Percentiles rank a stretch among this genome's conserved stretches.
These are phyloP conservation scores for Juglanconis juglandina DNA, from an alignment of 2,329 filamentous ascomycete species.

Conservation along the genomic window DNA sequence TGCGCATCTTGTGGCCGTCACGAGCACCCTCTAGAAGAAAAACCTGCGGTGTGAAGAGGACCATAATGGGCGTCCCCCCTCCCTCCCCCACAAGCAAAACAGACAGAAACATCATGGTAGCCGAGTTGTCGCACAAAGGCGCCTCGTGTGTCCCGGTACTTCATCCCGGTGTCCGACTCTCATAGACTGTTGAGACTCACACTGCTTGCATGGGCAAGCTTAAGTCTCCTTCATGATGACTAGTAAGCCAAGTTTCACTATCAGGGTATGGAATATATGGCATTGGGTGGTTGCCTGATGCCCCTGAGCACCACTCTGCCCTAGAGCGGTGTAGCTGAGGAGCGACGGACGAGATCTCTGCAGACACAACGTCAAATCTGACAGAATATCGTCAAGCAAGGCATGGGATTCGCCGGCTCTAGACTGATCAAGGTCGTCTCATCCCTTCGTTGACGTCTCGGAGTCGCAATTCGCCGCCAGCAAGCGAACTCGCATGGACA, in stretches of 20 bases:
- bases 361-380: neutral
- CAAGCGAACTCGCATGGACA: constrained; percentile 1
- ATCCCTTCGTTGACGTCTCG: neutral
- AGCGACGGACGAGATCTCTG: neutral
- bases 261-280: neutral
- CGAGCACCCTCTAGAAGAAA: neutral
- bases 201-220: neutral
- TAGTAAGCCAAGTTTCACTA: neutral
- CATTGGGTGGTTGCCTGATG: neutral
- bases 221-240: too few species aligned
- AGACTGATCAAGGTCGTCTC: neutral
- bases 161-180: neutral
- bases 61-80: neutral
- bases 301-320: neutral
- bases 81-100: neutral
- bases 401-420: neutral
- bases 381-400: neutral
- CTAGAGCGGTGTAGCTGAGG: neutral
- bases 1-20: neutral
- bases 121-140: neutral
- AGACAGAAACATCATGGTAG: neutral
- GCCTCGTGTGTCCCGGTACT: neutral
- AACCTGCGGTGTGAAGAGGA: neutral
- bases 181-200: neutral
- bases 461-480: neutral